Base-by-base conservation (phyloP, 441 rosid species). In the Melastoma candidum region DNA sequence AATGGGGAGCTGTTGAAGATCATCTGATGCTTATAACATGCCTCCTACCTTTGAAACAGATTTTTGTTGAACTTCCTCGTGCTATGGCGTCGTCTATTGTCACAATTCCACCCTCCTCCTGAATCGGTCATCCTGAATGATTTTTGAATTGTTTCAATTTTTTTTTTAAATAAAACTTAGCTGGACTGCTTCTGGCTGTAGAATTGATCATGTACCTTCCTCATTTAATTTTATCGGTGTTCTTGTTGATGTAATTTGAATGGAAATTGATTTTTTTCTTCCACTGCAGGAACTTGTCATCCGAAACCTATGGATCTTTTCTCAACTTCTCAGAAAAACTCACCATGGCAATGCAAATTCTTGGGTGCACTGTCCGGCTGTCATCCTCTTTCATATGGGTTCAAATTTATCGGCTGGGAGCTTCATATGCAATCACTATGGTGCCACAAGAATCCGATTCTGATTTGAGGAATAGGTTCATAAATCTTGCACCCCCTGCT, bases 401-500 rank as follows among this genome's bases (percentile, higher is more conserved):
- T 77, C 97, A 89, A 77, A 93, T 93, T 48, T 93, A 86, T 59
- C 72, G 85, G 61, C 73, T 89, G 48, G 99, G 97, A 4, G 81
- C 78, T 60, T 76, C 90, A 25, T 57, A 56, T 39, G 70, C 72
- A 1, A 84, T 76, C 12, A 54, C 58, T 53, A 45, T 60, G 8
- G 68, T 60, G 48, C 68, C 84, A 5, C 79, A 78, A 61, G 88
- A 82, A 17, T 51, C 82, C 6, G 92, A 88, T 76, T 81, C 74
- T 22, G 97, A 84, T 80, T 70, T 81, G 48, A 71, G 96, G 56
- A 76, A 69, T 64, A 89, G 93, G 56, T 86, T 93, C 60, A 66
- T 89, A 51, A 78, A 74, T 59, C 95, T 93, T 0, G 60, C 72
- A 1, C 57, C 79, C 55, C 76, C 92, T 45, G 68, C 73, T 56